Evolutionary conservation across 345 rosid species (phyloP).

Genomic region (Noccaea bulbosa): DNA sequence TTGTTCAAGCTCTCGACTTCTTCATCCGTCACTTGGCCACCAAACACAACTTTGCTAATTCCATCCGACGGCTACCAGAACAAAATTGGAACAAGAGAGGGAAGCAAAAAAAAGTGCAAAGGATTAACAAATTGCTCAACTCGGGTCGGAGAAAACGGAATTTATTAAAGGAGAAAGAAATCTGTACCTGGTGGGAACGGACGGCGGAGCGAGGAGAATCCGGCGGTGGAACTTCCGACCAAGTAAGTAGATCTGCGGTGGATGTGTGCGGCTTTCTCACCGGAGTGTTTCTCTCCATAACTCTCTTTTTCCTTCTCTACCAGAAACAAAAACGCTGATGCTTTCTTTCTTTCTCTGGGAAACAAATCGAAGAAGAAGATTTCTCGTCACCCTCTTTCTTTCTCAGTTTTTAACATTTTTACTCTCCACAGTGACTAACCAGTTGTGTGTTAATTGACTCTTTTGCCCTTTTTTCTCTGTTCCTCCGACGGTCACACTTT

Average conservation of each 20-base stretch:
- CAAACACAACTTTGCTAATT: conserved; percentile 92
- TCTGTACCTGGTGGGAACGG: conserved; percentile 69
- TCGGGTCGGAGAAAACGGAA: not conserved
- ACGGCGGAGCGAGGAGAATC: conserved; percentile 62
- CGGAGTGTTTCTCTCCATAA: conserved; percentile 78
- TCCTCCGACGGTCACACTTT: conserved; percentile 13
- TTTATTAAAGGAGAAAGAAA: not conserved
- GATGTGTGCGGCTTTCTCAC: conserved; percentile 76
- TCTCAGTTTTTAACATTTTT: not conserved
- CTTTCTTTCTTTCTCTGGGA: not conserved
- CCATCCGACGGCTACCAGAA: conserved; percentile 91
- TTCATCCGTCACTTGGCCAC: conserved; percentile 97
- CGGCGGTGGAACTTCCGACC: conserved; percentile 70
- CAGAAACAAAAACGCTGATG: not conserved
- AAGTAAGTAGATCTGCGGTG: conserved; percentile 90
- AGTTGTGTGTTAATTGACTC: conserved; percentile 1
- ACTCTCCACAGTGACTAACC: conserved; percentile 12
- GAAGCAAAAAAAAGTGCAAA: not conserved
- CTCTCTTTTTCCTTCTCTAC: not conserved
- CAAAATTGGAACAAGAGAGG: conserved; percentile 1
- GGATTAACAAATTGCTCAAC: not conserved
- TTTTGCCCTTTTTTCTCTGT: conserved; percentile 25
- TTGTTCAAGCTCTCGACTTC: conserved; percentile 80
- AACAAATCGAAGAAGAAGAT: conserved; percentile 20
- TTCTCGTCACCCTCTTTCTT: not conserved